phyloP scores from a whole-genome alignment of 306 rosid species.

The Quercus cerris region DNA sequence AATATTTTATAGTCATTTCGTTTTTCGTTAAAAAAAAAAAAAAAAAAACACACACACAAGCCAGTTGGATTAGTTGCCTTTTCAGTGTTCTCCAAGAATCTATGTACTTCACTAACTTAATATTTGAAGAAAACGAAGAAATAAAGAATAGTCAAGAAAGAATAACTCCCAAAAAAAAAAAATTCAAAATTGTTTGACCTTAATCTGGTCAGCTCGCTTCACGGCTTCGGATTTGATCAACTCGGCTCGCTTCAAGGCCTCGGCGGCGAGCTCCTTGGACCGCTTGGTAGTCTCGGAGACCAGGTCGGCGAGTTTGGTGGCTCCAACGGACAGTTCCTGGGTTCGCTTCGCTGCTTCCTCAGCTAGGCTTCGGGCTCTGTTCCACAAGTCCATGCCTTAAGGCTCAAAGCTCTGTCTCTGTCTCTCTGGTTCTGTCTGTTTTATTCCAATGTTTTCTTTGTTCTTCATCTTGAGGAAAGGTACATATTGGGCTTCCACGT shows the following conservation, averaged over 20 bases:
- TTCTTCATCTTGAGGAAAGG: too few relatives aligned
- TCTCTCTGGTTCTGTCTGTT: neutral
- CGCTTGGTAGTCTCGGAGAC: constrained; percentile 47
- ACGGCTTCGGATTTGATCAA: constrained; percentile 33
- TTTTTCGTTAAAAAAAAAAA: too few relatives aligned
- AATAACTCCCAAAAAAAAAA: too few relatives aligned
- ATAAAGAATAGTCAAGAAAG: too few relatives aligned
- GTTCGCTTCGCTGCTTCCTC: constrained; percentile 56
- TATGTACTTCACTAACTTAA: too few relatives aligned
- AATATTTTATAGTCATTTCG: too few relatives aligned
- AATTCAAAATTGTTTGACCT: neutral
- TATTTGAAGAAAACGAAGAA: too few relatives aligned
- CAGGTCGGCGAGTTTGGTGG: constrained; percentile 10
- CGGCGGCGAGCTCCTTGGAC: constrained; percentile 46
- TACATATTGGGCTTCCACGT: neutral
- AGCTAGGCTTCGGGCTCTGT: constrained; percentile 66
- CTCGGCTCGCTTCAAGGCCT: constrained; percentile 62
- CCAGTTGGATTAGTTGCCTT: too few relatives aligned
- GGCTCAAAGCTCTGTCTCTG: constrained; percentile 5
- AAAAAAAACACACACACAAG: too few relatives aligned
- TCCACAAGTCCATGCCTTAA: constrained; percentile 60
- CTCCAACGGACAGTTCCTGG: constrained; percentile 6
- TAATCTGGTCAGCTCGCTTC: constrained; percentile 39
- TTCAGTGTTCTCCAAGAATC: too few relatives aligned
- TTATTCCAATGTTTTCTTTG: too few relatives aligned